Conservation (phyloP, 345 rosid genomes). For the Trapa bicornis region DNA sequence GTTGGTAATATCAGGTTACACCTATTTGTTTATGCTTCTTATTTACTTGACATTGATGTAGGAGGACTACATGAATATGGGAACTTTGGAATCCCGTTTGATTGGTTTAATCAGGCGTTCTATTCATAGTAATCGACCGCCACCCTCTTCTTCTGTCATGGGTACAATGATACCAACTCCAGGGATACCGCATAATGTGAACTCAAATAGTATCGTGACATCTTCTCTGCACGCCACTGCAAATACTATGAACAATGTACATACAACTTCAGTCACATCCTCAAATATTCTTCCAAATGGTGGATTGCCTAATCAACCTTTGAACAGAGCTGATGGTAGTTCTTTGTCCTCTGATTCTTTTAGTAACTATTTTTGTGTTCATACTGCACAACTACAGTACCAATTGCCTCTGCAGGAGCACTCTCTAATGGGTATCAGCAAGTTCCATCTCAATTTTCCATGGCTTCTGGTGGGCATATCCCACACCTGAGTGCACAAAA, state of each 20-base stretch:
- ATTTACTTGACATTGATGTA: conserved; percentile 15
- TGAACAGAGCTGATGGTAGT: conserved; percentile 36
- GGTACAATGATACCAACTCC: conserved; percentile 96
- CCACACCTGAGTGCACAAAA: conserved; percentile 52
- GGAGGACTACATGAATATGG: conserved; percentile 71
- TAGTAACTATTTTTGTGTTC: conserved; percentile 4
- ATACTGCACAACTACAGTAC: conserved; percentile 7
- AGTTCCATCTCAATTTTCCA: conserved; percentile 43
- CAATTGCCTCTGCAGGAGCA: conserved; percentile 35
- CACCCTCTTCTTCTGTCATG: conserved; percentile 45
- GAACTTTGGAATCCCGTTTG: conserved; percentile 63
- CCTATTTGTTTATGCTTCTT: background rate
- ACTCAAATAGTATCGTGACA: conserved; percentile 36
- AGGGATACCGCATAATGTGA: conserved; percentile 57
- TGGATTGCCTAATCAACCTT: conserved; percentile 40
- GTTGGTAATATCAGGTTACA: background rate
- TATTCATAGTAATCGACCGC: conserved; percentile 27
- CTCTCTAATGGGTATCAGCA: conserved; percentile 63
- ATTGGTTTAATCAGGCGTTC: conserved; percentile 29
- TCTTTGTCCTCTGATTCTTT: conserved; percentile 6
- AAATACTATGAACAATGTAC: conserved; percentile 30
- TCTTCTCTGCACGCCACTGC: conserved; percentile 49
- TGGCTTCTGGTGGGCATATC: conserved; percentile 63
- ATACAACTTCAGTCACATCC: conserved; percentile 28
- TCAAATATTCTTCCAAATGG: conserved; percentile 40